phyloP scores from a whole-genome alignment of 176 grass and related monocot genomes.

The Hyparrhenia diplandra region DNA sequence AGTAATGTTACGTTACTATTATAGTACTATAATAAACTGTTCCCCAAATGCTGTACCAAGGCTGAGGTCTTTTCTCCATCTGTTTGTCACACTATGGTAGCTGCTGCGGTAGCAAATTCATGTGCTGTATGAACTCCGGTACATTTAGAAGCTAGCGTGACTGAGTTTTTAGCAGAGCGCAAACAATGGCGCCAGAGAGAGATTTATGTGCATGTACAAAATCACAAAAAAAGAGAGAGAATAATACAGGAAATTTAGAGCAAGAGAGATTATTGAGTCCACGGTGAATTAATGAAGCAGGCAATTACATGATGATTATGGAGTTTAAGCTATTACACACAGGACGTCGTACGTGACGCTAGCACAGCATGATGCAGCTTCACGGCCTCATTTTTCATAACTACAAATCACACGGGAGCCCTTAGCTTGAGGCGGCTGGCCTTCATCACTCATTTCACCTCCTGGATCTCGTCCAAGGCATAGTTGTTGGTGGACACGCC shows the following conservation, averaged over 20 bases:
- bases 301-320: conserved; percentile 28
- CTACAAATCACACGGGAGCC: background rate
- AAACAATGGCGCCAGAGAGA: background rate
- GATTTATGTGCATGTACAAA: conserved; percentile 21
- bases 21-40: no score
- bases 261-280: conserved; percentile 15
- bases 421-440: no score
- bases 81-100: no score
- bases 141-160: no score
- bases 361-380: background rate
- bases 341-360: background rate
- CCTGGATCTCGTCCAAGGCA: conserved; percentile 78
- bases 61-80: no score
- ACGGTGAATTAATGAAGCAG: background rate
- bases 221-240: background rate
- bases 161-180: background rate
- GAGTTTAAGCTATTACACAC: conserved; percentile 35
- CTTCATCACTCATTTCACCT: conserved; percentile 48
- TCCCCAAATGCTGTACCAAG: no score
- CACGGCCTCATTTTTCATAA: background rate
- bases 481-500: conserved; percentile 97
- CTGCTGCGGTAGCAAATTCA: no score
- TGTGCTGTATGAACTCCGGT: no score
- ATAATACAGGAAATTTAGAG: background rate
- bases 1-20: no score